Evolutionary conservation across 1,139 yeast genomes (phyloP).

Genomic region (Yamadazyma pseudoaaseri): DNA sequence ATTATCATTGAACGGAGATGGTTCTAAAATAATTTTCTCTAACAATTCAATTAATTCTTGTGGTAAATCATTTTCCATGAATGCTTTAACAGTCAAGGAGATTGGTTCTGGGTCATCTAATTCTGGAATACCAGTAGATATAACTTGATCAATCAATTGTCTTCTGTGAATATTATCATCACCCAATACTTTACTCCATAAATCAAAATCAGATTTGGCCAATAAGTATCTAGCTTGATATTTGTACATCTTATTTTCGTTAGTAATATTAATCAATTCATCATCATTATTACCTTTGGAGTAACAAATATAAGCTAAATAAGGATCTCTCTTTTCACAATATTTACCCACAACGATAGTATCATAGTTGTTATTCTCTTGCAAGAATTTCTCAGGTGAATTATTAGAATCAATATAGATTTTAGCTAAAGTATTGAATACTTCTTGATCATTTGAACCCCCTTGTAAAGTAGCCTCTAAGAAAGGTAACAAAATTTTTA

Average conservation of each 20-base stretch:
- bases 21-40: conserved; percentile 94
- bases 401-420: conserved; percentile 97
- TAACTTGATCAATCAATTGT: conserved; percentile 88
- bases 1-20: conserved; percentile 94
- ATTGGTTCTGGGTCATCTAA: conserved; percentile 94
- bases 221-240: conserved; percentile 96
- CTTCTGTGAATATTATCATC: conserved; percentile 84
- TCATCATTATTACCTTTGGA: conserved; percentile 92
- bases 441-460: conserved; percentile 89
- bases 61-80: conserved; percentile 94
- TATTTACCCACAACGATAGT: conserved; percentile 94
- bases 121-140: conserved; percentile 96
- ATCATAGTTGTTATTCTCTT: conserved; percentile 86
- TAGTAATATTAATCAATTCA: conserved; percentile 87
- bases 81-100: conserved; percentile 92
- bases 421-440: conserved; percentile 92
- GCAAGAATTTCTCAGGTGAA: conserved; percentile 94
- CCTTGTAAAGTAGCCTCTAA: conserved; percentile 85
- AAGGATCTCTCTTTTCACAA: conserved; percentile 99
- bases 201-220: conserved; percentile 73
- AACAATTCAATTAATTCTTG: conserved; percentile 88
- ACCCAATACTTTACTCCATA: conserved; percentile 79
- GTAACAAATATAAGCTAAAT: conserved; percentile 94
- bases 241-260: conserved; percentile 97
- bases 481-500: conserved; percentile 88